Percentiles rank a stretch among this genome's conserved stretches.
These are phyloP conservation scores for Colletotrichum euphorbiae DNA, from an alignment of 2,329 filamentous ascomycete genomes.

Conservation along the genomic window DNA sequence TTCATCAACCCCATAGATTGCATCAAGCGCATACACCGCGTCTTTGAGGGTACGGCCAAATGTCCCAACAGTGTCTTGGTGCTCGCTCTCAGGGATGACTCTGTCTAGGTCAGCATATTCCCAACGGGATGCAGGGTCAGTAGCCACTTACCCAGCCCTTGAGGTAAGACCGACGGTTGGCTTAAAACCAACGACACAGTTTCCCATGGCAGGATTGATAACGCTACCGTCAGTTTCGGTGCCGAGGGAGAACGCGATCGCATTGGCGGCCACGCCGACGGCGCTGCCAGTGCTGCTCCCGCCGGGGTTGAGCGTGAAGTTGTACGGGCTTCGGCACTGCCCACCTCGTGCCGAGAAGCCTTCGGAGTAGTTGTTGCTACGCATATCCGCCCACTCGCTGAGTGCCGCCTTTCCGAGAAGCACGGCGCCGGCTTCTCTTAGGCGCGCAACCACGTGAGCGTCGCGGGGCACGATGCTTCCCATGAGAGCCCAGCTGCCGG, in stretches of 20 bases:
- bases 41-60: constrained; percentile 78
- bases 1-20: constrained; percentile 73
- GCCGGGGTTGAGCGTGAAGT: constrained; percentile 75
- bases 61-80: constrained; percentile 76
- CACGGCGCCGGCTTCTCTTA: constrained; percentile 75
- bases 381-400: constrained; percentile 81
- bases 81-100: constrained; percentile 73
- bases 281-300: constrained; percentile 77
- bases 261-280: constrained; percentile 72
- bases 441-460: constrained; percentile 69
- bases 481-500: constrained; percentile 74
- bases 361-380: constrained; percentile 74
- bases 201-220: constrained; percentile 78
- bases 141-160: constrained; percentile 55
- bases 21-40: constrained; percentile 73
- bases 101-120: constrained; percentile 27
- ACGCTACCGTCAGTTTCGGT: constrained; percentile 81
- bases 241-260: constrained; percentile 73
- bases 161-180: constrained; percentile 81
- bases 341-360: constrained; percentile 75
- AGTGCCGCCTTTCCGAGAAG: constrained; percentile 78
- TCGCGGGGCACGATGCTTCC: constrained; percentile 76
- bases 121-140: accelerated
- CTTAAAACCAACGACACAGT: constrained; percentile 78
- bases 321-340: constrained; percentile 74